phyloP scores from a whole-genome alignment of 2,329 filamentous ascomycete genomes.

The Aspergillus ibericus region DNA sequence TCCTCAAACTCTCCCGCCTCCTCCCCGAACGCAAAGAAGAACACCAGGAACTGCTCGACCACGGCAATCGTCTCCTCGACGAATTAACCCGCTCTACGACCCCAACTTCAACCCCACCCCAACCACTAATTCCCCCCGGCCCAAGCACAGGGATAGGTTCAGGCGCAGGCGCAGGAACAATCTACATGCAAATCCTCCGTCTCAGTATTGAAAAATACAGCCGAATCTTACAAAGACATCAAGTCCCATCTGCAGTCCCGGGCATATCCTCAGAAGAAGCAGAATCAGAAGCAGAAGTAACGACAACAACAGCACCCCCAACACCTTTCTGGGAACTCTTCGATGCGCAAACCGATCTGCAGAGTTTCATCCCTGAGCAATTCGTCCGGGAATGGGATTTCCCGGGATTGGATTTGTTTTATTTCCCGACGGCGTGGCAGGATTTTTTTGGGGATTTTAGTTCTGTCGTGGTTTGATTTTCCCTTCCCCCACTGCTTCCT shows the following conservation, averaged over 20 bases:
- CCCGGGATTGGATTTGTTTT: conserved; percentile 54
- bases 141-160: conserved; percentile 36
- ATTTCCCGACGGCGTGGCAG: conserved; percentile 50
- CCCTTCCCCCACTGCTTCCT: background rate
- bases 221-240: conserved; percentile 41
- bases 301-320: background rate
- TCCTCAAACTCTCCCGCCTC: conserved; percentile 54
- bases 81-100: conserved; percentile 38
- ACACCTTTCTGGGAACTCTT: conserved; percentile 37
- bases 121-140: conserved; percentile 25
- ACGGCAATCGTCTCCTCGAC: conserved; percentile 46
- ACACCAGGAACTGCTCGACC: conserved; percentile 43
- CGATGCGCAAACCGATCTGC: conserved; percentile 49
- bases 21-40: conserved; percentile 45
- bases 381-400: conserved; percentile 62
- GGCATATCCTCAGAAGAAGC: conserved; percentile 1
- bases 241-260: no score
- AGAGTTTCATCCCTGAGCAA: conserved; percentile 56
- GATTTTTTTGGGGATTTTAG: conserved; percentile 50
- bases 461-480: conserved; percentile 21
- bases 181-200: conserved; percentile 52
- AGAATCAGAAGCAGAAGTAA: background rate
- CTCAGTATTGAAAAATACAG: conserved; percentile 54
- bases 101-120: no score
- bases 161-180: conserved; percentile 43